Evolutionary conservation across 805 yeast species (phyloP).

Genomic region (Starmerella vaccinii): DNA sequence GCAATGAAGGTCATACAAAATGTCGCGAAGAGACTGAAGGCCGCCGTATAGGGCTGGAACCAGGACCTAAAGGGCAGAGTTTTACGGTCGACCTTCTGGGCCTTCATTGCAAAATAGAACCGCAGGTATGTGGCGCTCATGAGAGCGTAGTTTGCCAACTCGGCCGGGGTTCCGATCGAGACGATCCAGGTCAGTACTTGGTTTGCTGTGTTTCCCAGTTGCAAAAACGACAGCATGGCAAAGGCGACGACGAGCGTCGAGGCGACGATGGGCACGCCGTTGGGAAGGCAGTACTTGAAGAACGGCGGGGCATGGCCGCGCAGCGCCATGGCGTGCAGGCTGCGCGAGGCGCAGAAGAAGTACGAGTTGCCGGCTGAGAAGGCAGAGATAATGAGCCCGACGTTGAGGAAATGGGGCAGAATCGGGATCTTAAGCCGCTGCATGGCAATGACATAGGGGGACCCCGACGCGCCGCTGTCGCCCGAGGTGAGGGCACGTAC

Average conservation of each 20-base stretch:
- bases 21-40: constrained; percentile 39
- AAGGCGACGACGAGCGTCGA: constrained; percentile 42
- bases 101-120: constrained; percentile 49
- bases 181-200: constrained; percentile 63
- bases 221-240: constrained; percentile 57
- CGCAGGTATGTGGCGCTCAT: constrained; percentile 51
- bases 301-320: constrained; percentile 65
- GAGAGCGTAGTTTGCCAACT: constrained; percentile 49
- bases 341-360: constrained; percentile 59
- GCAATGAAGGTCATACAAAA: constrained; percentile 46
- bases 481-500: constrained; percentile 47
- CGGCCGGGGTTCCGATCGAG: constrained; percentile 61
- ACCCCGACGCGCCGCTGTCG: constrained; percentile 66
- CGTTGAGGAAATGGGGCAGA: constrained; percentile 71
- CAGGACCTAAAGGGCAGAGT: constrained; percentile 44
- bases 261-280: constrained; percentile 61
- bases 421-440: constrained; percentile 47
- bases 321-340: constrained; percentile 58
- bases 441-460: constrained; percentile 82
- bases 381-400: constrained; percentile 59
- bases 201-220: constrained; percentile 47
- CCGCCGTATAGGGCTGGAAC: constrained; percentile 51
- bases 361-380: constrained; percentile 79
- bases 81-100: constrained; percentile 42
- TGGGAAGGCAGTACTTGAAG: constrained; percentile 49